Conservation (phyloP, 2,329 filamentous ascomycete species). For the Arthrobotrys conoides region DNA sequence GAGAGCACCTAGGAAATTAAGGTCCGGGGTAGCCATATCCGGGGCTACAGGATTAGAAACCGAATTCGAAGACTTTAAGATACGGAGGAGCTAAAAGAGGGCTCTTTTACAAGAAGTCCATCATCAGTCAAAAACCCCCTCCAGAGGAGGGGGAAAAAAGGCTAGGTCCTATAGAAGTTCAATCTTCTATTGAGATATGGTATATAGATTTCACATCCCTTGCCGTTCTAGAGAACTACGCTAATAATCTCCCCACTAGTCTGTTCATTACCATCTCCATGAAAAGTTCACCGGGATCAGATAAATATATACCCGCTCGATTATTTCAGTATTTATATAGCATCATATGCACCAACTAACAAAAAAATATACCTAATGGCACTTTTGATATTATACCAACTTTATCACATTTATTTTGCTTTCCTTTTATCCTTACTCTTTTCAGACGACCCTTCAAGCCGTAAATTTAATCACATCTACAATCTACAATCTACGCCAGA, state of each 20-base stretch:
- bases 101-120: neutral
- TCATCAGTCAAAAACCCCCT: neutral
- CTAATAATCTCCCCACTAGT: neutral
- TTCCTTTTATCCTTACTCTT: no score
- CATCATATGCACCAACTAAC: neutral
- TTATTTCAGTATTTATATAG: neutral
- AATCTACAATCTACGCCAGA: constrained; percentile 18
- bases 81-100: constrained; percentile 11
- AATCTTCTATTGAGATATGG: neutral
- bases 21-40: constrained; percentile 1
- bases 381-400: no score
- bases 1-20: neutral
- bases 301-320: neutral
- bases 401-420: no score
- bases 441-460: no score
- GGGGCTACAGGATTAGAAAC: constrained; percentile 39
- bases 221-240: neutral
- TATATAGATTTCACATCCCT: neutral
- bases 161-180: neutral
- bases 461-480: neutral
- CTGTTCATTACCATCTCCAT: no score
- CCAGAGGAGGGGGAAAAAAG: neutral
- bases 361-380: no score
- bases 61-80: constrained; percentile 51
- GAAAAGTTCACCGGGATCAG: no score